Conservation (phyloP, 2,329 filamentous ascomycete genomes). For the Dendrostoma leiphaemia region DNA sequence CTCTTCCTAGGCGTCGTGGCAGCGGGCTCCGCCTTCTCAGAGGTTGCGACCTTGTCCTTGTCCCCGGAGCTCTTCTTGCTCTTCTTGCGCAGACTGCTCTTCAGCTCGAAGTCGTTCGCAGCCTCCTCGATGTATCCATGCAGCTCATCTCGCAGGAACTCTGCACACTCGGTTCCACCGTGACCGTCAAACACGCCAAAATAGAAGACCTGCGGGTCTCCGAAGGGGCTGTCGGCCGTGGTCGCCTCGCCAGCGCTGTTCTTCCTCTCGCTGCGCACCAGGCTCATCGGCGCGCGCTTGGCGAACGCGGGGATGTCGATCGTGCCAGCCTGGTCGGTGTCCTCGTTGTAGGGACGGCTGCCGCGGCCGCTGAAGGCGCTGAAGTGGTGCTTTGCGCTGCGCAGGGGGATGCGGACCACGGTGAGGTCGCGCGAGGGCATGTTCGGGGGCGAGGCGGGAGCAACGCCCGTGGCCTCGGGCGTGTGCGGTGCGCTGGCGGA, state of each 20-base stretch:
- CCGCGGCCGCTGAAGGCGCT: constrained; percentile 78
- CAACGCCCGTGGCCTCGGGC: constrained; percentile 51
- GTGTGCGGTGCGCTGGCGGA: constrained; percentile 79
- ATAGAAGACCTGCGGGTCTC: constrained; percentile 96
- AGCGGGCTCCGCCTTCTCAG: constrained; percentile 9
- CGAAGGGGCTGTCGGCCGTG: constrained; percentile 72
- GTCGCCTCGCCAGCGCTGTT: constrained; percentile 59
- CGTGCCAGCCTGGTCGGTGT: constrained; percentile 90
- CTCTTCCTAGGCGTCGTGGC: constrained; percentile 12
- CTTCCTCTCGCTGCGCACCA: constrained; percentile 42
- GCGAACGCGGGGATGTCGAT: constrained; percentile 93
- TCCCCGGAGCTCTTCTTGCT: constrained; percentile 21
- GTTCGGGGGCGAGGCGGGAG: constrained; percentile 57
- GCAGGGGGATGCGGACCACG: constrained; percentile 90
- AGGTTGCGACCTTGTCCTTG: constrained; percentile 5
- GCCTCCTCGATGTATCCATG: constrained; percentile 88
- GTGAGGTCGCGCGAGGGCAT: constrained; percentile 74
- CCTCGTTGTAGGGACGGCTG: constrained; percentile 86
- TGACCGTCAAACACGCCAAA: constrained; percentile 97
- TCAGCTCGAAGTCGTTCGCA: constrained; percentile 71
- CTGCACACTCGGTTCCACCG: constrained; percentile 84
- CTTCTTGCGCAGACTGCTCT: constrained; percentile 66
- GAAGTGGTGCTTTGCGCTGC: constrained; percentile 94
- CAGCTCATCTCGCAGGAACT: constrained; percentile 79
- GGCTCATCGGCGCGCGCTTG: constrained; percentile 69